Percentiles rank a stretch among this genome's conserved stretches.
These are phyloP conservation scores for Ogataea minuta DNA, from an alignment of 805 yeast genomes.

Conservation along the genomic window DNA sequence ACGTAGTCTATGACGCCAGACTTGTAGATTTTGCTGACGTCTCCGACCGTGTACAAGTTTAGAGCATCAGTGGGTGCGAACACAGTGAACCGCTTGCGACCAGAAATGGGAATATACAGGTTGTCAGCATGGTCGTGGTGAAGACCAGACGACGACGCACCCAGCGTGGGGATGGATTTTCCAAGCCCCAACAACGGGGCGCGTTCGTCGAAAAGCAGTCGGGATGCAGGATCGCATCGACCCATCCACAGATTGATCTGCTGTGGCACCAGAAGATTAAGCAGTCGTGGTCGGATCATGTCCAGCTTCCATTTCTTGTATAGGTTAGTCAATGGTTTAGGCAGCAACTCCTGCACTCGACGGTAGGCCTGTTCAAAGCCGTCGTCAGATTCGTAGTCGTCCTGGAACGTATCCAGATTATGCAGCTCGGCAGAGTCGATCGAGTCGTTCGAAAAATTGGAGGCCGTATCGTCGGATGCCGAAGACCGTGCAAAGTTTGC, in stretches of 20 bases:
- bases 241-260: slow-evolving; percentile 80
- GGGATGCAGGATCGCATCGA: slow-evolving; percentile 23
- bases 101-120: slow-evolving; percentile 58
- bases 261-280: slow-evolving; percentile 52
- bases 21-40: slow-evolving; percentile 47
- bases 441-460: slow-evolving; percentile 27
- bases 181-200: slow-evolving; percentile 45
- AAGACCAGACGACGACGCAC: slow-evolving; percentile 63
- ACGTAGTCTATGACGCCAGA: slow-evolving; percentile 69
- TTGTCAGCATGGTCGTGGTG: slow-evolving; percentile 85
- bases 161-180: slow-evolving; percentile 48
- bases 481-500: no score
- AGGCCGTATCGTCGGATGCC: no score
- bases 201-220: slow-evolving; percentile 13
- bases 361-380: slow-evolving; percentile 32
- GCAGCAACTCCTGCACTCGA: slow-evolving; percentile 52
- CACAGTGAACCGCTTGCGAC: slow-evolving; percentile 64
- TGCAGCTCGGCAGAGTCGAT: slow-evolving; percentile 17
- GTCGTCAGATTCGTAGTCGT: background rate
- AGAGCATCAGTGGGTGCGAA: slow-evolving; percentile 62
- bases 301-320: slow-evolving; percentile 25
- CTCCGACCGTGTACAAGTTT: slow-evolving; percentile 63
- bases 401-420: background rate
- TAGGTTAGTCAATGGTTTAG: slow-evolving; percentile 58
- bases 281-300: slow-evolving; percentile 43